Percentiles rank a stretch among this genome's conserved stretches.
These are phyloP conservation scores for Biscogniauxia marginata DNA, from an alignment of 2,329 filamentous ascomycete species.

Conservation along the genomic window DNA sequence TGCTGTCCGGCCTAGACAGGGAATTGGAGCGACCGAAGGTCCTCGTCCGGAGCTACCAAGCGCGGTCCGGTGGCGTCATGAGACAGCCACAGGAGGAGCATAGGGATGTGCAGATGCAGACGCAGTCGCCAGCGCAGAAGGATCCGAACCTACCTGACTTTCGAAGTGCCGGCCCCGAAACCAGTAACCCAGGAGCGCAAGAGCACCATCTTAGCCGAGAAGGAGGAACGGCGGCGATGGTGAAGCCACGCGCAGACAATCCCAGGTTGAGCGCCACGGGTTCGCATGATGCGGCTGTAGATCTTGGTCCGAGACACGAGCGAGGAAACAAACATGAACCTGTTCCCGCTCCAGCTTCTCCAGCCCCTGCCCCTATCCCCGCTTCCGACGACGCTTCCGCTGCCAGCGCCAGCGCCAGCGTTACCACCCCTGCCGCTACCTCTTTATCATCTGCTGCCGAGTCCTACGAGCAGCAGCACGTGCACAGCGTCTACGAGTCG, in stretches of 20 bases:
- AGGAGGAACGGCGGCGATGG: not conserved
- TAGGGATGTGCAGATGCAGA: not conserved
- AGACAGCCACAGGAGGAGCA: not conserved
- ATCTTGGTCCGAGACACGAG: slow-evolving; percentile 1
- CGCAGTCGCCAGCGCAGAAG: not conserved
- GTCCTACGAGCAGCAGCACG: slow-evolving; percentile 79
- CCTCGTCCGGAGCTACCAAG: not conserved
- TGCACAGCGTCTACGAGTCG: slow-evolving; percentile 87
- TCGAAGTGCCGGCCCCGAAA: not conserved
- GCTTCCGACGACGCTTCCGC: slow-evolving; percentile 2
- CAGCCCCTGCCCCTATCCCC: slow-evolving; percentile 4
- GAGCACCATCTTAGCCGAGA: not conserved
- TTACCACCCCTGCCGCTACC: slow-evolving; percentile 23
- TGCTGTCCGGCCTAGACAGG: not conserved
- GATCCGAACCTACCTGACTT: not conserved
- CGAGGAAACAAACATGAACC: not conserved
- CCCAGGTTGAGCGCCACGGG: slow-evolving; percentile 18
- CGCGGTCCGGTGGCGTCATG: not conserved
- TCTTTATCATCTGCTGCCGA: slow-evolving; percentile 35
- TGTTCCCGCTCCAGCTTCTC: not conserved
- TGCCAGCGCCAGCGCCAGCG: slow-evolving; percentile 8
- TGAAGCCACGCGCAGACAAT: not conserved
- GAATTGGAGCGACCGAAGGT: not conserved
- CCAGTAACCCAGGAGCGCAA: not conserved
- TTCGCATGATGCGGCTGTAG: slow-evolving; percentile 21